Percentiles rank a stretch among this genome's conserved stretches.
These are phyloP conservation scores for Spiraea crenata DNA, from an alignment of 331 rosid species.

Conservation along the genomic window DNA sequence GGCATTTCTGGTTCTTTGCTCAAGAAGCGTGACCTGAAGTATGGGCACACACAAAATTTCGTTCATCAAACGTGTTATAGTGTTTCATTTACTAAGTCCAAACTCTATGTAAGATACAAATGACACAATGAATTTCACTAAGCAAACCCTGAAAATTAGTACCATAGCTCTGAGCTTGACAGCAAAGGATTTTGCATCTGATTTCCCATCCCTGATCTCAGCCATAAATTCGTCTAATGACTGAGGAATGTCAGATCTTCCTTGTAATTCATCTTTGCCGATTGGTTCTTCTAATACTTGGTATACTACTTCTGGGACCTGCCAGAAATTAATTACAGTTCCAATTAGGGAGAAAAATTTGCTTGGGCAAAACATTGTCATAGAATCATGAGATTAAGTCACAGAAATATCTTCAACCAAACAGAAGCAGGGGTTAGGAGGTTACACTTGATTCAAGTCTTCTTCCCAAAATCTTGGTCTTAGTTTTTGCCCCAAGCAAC, in stretches of 20 bases:
- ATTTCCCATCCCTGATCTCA: constrained; percentile 54
- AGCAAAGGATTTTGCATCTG: constrained; percentile 79
- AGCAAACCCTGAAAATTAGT: neutral
- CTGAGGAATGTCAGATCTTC: constrained; percentile 85
- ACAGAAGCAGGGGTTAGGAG: constrained; percentile 20
- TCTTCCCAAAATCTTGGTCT: constrained; percentile 90
- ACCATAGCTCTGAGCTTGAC: constrained; percentile 92
- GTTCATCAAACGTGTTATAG: no score
- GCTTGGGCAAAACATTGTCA: neutral
- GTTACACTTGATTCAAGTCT: constrained; percentile 66
- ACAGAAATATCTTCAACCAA: neutral
- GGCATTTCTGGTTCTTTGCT: constrained; percentile 86
- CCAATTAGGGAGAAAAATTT: constrained; percentile 14
- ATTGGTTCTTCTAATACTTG: constrained; percentile 72
- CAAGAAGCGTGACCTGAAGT: constrained; percentile 73
- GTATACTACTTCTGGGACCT: constrained; percentile 96
- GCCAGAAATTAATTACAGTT: constrained; percentile 31
- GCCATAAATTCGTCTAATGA: constrained; percentile 82
- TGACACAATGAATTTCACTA: neutral
- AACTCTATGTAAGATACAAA: no score
- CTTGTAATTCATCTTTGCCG: constrained; percentile 56
- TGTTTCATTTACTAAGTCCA: no score
- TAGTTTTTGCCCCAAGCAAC: constrained; percentile 88
- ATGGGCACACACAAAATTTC: neutral
- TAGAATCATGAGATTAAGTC: neutral